Base-by-base conservation (phyloP, 257 asterid species). In the Plantago elongata region DNA sequence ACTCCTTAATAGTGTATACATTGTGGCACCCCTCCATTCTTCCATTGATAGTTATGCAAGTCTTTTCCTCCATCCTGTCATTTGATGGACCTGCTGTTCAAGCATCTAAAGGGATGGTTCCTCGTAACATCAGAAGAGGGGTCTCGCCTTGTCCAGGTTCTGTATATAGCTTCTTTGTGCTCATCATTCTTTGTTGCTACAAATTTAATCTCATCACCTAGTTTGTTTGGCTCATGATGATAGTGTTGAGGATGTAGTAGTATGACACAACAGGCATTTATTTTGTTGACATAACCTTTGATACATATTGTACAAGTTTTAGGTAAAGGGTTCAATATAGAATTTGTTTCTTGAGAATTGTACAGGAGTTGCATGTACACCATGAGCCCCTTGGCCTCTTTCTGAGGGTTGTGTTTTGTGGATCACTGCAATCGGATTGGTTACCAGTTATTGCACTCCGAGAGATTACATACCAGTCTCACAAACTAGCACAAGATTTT, bases 1-100 rank as follows among this genome's bases (percentile, higher is more conserved):
- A 57, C 43, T 64, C 55, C 68, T 13, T 29, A 70, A 22, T 71
- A 37, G 43, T 72, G 72, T 51, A 78, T 67, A 69, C 57, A 13
- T 50, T 64, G 47, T 48, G 56, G 38, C 62, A 27, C 38, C 72
- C 52, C 51, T 22, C 27, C 27, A 22, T 22, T 22, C 27, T 22
- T 22, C 27, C 27, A 22, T 22, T 22, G 27, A 22, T 22, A 22
- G 42, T 42, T 30, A 34, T 42, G 45, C 38, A 54, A 44, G 50
- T 55, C 49, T 27, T 29, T 51, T 27, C 57, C 57, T 62, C 69
- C 59, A 2, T 54, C 2, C 45, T 51, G 16, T 18, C 66, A 13
- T 54, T 51, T 34, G 51, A 52, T 17, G 27, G 14, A 18, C 34
- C 4, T 34, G 40, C 40, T 34, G 40, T 34, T 5, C n/a, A 5